Evolutionary conservation across 2,329 filamentous ascomycete genomes (phyloP).

Genomic region (Arthrobotrys sinensis): DNA sequence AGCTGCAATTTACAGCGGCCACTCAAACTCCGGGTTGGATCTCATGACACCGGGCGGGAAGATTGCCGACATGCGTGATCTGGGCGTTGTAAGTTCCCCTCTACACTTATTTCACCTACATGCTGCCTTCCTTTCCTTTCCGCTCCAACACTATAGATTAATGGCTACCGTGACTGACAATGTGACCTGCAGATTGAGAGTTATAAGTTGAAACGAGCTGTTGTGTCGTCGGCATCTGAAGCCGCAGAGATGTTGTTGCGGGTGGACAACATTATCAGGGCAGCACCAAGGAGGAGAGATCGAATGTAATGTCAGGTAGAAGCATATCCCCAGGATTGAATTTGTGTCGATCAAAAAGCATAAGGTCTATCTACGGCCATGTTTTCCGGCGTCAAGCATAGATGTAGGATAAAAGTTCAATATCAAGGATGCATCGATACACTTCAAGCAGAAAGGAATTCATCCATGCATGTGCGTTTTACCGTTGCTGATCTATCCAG

Average conservation of each 20-base stretch:
- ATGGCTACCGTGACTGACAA: background rate
- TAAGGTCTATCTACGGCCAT: conserved; percentile 39
- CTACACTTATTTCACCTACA: background rate
- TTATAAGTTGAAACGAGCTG: conserved; percentile 98
- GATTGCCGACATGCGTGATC: conserved; percentile 93
- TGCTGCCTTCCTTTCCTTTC: background rate
- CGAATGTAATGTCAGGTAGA: conserved; percentile 46
- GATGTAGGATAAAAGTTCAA: conserved; percentile 56
- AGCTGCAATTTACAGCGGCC: conserved; percentile 93
- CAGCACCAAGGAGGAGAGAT: conserved; percentile 82
- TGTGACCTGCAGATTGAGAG: conserved; percentile 78
- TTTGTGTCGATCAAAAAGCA: conserved; percentile 45
- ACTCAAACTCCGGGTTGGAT: conserved; percentile 92
- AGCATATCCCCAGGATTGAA: conserved; percentile 15
- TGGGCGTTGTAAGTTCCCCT: conserved; percentile 76
- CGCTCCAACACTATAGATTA: background rate
- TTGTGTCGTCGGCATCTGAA: conserved; percentile 95
- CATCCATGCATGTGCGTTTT: background rate
- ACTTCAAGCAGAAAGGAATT: background rate
- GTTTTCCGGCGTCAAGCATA: conserved; percentile 54
- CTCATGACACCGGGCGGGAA: conserved; percentile 90
- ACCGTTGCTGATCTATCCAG: conserved; percentile 6
- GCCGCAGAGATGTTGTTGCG: conserved; percentile 95
- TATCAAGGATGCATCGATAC: conserved; percentile 33
- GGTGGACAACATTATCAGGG: conserved; percentile 97